Evolutionary conservation across 2,329 filamentous ascomycete genomes (phyloP), one percentile per base, ranked within the genome.

Genomic region (Teratosphaeria zuluensis): DNA sequence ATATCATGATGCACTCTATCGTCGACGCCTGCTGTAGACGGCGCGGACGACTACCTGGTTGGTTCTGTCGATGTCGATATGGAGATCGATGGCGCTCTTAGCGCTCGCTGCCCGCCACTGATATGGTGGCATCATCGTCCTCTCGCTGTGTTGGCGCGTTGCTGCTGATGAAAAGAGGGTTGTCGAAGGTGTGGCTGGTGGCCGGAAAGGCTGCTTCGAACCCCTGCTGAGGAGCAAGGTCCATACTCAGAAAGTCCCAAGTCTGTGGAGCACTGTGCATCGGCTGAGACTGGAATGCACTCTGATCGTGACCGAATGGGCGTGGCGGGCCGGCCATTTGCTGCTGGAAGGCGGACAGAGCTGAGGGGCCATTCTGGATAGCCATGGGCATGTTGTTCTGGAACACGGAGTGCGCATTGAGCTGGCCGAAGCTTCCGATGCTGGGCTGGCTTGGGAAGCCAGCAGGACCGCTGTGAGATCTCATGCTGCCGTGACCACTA

Each of bases 71-170:
- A 51, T 16, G 53, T 42, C 35, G 35, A 12, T 42, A 28, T 28
- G 24, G 24, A 28, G 24, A 28, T 14, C 42, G 48, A n/a, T 31
- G 32, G 9, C 35, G 33, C 12, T 14, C n/a, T 56, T 38, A 56
- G 31, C 62, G 57, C 63, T 64, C 65, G 59, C 66, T 69, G 52
- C 54, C 56, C 19, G 66, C 60, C 21, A 66, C 65, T 9, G 70
- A 72, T 55, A 72, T 64, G 24, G 70, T 72, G 14, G 61, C 68
- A 57, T 71, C 68, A 14, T 68, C 66, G 51, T 69, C 69, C 9
- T 64, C 65, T 14, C 54, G 56, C 24, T 59, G 63, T 56, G 53
- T 58, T n/a, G 52, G 57, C 38, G 61, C 58, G 33, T 59, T 58
- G 61, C 62, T 64, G 55, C 62, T 65, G 28, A 69, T 56, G 61